Evolutionary conservation across 2,329 filamentous ascomycete genomes (phyloP), one percentile per base, ranked within the genome.

Genomic region (Lecanicillium sp.): DNA sequence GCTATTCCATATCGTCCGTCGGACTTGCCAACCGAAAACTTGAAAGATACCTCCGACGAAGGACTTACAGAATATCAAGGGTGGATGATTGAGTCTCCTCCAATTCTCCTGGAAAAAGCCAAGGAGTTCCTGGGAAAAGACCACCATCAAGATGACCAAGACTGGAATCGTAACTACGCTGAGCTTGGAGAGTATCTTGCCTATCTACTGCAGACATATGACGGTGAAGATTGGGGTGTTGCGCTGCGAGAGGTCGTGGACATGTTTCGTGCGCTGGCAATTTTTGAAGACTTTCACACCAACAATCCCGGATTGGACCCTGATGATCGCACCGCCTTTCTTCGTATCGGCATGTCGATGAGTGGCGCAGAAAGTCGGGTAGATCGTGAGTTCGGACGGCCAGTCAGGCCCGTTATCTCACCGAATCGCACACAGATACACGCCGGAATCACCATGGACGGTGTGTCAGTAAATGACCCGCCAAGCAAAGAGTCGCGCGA

Each of bases 101-200:
- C 44, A 22, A 50, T 65, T 22, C 42, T 56, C 31, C 52, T 62
- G 30, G 31, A 37, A 12, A 51, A 56, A 9, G 53, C 56, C 32
- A 54, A 51, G 35, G 65, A 64, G 45, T 77, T 71, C 43, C 63
- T 78, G 16, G 50, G 61, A 4, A 68, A 73, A 20, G 63, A 70
- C 43, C 68, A 76, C 45, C 48, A 54, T 5, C 60, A 67, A 40
- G 60, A 65, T 13, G 62, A 60, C 41, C 32, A 56, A 2, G 45
- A 56, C 31, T 74, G 69, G 59, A 48, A 59, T 2, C 34, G 43
- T 9, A 62, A 63, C 36, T 51, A 63, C 7, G 49, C 44, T 15
- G 61, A 60, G 40, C 50, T 68, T 11, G 48, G 49, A 14, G 48
- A 57, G 18, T 71, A 70, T 47, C 52, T 72, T 19, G 38, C 54